Base-by-base conservation (phyloP, 2,329 filamentous ascomycete species). In the Pseudogymnoascus sp. region DNA sequence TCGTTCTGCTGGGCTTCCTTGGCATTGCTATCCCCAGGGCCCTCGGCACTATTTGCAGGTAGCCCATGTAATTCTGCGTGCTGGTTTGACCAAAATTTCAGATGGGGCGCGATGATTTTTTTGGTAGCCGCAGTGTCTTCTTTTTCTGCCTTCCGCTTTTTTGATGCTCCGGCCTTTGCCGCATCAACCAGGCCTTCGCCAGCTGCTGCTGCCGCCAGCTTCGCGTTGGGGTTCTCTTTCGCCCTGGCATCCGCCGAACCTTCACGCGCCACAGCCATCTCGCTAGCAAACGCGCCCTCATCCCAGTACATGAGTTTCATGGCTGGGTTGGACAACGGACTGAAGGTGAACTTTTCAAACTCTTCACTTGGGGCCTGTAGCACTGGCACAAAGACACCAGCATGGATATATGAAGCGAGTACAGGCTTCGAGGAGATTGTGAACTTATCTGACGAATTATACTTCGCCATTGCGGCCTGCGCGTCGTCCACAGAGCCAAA, bases 351-450 rank as follows among this genome's bases (percentile, higher is more conserved):
- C 53, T 77, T 79, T 12, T 84, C 81, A n/a, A 80, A 83, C 16
- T 82, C 82, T 0, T 82, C 78, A 4, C 80, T 79, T 1, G 78
- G 64, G 6, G 82, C 80, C 60, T 87, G 83, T 59, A 88, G 80
- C 46, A 89, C 87, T 0, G 89, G 90, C 11, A 93, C 84, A 70
- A 96, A 95, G 2, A 95, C 90, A 4, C 90, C 90, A n/a, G 89
- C 85, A 67, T 95, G 90, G 40, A 93, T 92, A 68, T 89, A 91
- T 46, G 84, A 88, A 23, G 91, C 81, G 9, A 84, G 80, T 14
- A 91, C 88, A 0, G 86, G 84, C 67, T 86, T 88, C 2, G 88
- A 90, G 0, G 87, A 87, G 65, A 95, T 90, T 1, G 88, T 91
- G 70, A 93, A 93, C 60, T 86, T 88, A 9, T 90, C 84, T 28